Evolutionary conservation across 2,329 filamentous ascomycete genomes (phyloP).

Genomic region (Penicillium hesseltinei): DNA sequence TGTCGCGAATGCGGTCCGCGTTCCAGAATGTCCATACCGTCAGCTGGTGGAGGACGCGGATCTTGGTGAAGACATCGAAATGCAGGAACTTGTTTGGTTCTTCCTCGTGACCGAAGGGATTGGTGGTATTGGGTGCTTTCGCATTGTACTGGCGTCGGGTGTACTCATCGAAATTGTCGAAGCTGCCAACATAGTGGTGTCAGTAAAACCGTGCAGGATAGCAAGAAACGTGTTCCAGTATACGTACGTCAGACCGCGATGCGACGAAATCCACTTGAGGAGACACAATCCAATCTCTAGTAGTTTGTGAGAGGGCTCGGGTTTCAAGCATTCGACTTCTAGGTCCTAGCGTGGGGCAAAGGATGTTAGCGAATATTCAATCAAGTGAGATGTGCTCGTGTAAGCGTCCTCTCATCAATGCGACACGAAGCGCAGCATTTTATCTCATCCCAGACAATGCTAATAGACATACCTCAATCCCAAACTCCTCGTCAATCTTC

Average conservation of each 20-base stretch:
- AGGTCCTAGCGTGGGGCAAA: slow-evolving; percentile 63
- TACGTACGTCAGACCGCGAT: slow-evolving; percentile 84
- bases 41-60: slow-evolving; percentile 77
- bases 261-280: slow-evolving; percentile 89
- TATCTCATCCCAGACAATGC: not conserved
- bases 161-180: slow-evolving; percentile 89
- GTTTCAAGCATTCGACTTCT: slow-evolving; percentile 83
- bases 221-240: not conserved
- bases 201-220: slow-evolving; percentile 1
- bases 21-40: slow-evolving; percentile 87
- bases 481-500: slow-evolving; percentile 84
- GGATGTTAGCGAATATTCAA: not conserved
- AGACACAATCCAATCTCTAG: slow-evolving; percentile 80
- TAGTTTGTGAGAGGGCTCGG: slow-evolving; percentile 67
- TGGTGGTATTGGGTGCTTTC: slow-evolving; percentile 69
- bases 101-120: slow-evolving; percentile 82
- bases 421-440: slow-evolving; percentile 15
- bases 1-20: slow-evolving; percentile 80
- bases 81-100: slow-evolving; percentile 70
- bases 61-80: slow-evolving; percentile 79
- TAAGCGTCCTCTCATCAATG: not conserved
- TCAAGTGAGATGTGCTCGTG: not conserved
- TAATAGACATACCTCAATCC: slow-evolving; percentile 71
- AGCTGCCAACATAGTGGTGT: slow-evolving; percentile 50
- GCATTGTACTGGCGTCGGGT: slow-evolving; percentile 80